Evolutionary conservation across 139 green algal genomes (phyloP), one percentile per base, ranked within the genome.

Genomic region (Chlorella sp.): DNA sequence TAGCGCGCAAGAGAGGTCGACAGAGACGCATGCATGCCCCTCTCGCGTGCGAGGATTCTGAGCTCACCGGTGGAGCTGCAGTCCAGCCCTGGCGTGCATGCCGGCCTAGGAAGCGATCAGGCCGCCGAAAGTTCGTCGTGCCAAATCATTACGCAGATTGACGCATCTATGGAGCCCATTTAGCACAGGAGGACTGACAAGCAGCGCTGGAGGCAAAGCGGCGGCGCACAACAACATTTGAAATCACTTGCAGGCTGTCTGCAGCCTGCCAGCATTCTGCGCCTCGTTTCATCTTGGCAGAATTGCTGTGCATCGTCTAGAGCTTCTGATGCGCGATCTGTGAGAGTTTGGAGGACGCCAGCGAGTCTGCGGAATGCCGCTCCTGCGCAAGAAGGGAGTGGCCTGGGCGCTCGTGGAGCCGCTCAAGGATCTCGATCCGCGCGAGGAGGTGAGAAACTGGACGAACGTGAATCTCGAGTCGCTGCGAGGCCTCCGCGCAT

Each of bases 391-490:
- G 11, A 53, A 53, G 64, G 51, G n/a, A n/a, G n/a, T 33, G 51
- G 6, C 64, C 7, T 71, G 29, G 27, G 25, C 17, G 27, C 64
- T 42, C 7, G n/a, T 43, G 36, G 64, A 12, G 0, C 42, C 43
- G 38, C 68, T 51, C 11, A 25, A 46, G 25, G 68, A 43, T 14
- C 53, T 75, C 51, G 5, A 53, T 5, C 14, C 50, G 14, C 38
- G 38, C 3, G 68, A 75, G 25, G 36, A 75, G 38, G 68, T 42
- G 67, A 61, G 67, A 31, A 66, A 42, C 29, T n/a, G 11, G 59
- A 27, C 51, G 29, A 23, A 27, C 21, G n/a, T n/a, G n/a, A n/a
- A n/a, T n/a, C n/a, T n/a, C n/a, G n/a, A n/a, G n/a, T n/a, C n/a
- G n/a, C 14, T 2, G 48, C 51, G 25, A 31, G 21, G 25, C 51